These are phyloP conservation scores for Pterocarpus macrocarpus DNA, from an alignment of 306 rosid species.

Conservation along the genomic window DNA sequence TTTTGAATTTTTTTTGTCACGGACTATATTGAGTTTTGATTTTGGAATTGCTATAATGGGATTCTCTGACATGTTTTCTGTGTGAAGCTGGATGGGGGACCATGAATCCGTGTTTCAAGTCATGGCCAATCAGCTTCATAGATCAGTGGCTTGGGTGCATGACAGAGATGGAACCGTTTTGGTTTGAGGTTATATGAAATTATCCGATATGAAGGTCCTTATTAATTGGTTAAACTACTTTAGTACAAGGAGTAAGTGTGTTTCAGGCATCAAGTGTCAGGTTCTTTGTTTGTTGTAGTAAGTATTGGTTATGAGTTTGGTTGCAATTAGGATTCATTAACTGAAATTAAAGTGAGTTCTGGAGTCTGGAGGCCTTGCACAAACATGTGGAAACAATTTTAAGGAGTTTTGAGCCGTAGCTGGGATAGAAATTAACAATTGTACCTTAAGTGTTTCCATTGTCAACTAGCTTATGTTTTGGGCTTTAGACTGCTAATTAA, in stretches of 20 bases:
- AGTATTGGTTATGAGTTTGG: constrained; percentile 12
- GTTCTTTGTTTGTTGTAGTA: neutral
- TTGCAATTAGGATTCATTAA: constrained; percentile 1
- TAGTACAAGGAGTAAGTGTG: neutral
- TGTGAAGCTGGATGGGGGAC: constrained; percentile 12
- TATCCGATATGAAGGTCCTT: neutral
- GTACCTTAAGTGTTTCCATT: neutral
- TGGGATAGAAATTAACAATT: neutral
- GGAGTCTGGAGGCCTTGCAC: constrained; percentile 11
- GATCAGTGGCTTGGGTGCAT: constrained; percentile 11
- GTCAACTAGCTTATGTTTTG: constrained; percentile 4
- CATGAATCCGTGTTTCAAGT: constrained; percentile 19
- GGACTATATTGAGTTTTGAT: neutral
- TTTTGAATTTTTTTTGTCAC: neutral
- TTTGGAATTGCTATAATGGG: neutral
- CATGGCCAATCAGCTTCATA: neutral
- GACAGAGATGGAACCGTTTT: neutral
- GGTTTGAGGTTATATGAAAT: constrained; percentile 2
- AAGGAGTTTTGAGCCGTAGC: constrained; percentile 16
- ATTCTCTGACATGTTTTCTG: constrained; percentile 3
- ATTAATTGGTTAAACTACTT: neutral
- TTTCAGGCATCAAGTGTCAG: constrained; percentile 14
- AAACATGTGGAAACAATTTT: neutral
- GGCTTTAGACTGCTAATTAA: neutral
- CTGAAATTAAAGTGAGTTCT: neutral